Evolutionary conservation across 1,139 yeast species (phyloP).

Genomic region (Pichia norvegensis): DNA sequence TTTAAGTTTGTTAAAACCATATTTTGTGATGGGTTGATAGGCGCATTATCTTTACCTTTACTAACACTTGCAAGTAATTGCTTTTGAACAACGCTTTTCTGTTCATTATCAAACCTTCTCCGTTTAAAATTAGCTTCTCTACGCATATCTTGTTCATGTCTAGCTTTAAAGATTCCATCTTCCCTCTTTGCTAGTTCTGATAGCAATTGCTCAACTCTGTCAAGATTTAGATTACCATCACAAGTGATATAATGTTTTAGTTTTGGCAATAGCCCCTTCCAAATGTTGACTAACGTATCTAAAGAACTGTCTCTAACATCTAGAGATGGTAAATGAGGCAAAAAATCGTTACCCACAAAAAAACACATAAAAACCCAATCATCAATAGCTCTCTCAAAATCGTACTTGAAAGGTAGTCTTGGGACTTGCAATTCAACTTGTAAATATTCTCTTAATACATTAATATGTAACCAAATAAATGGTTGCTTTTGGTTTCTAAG

Average conservation of each 20-base stretch:
- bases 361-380: conserved; percentile 99
- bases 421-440: conserved; percentile 74
- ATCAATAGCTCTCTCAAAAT: conserved; percentile 90
- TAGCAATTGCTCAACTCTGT: conserved; percentile 68
- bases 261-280: conserved; percentile 67
- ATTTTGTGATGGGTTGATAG: conserved; percentile 59
- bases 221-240: conserved; percentile 75
- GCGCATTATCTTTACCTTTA: conserved; percentile 71
- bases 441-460: conserved; percentile 79
- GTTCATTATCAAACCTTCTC: conserved; percentile 39
- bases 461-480: conserved; percentile 88
- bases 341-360: conserved; percentile 96
- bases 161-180: conserved; percentile 64
- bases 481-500: conserved; percentile 69
- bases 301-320: conserved; percentile 94
- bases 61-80: conserved; percentile 30
- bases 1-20: conserved; percentile 66
- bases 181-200: conserved; percentile 63
- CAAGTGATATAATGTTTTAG: conserved; percentile 77
- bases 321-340: conserved; percentile 91
- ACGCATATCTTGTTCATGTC: conserved; percentile 61
- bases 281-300: conserved; percentile 67
- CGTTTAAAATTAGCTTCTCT: conserved; percentile 57
- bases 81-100: conserved; percentile 31
- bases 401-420: conserved; percentile 64